phyloP scores from a whole-genome alignment of 73 alveolate species.

The Diophrys appendiculata region DNA sequence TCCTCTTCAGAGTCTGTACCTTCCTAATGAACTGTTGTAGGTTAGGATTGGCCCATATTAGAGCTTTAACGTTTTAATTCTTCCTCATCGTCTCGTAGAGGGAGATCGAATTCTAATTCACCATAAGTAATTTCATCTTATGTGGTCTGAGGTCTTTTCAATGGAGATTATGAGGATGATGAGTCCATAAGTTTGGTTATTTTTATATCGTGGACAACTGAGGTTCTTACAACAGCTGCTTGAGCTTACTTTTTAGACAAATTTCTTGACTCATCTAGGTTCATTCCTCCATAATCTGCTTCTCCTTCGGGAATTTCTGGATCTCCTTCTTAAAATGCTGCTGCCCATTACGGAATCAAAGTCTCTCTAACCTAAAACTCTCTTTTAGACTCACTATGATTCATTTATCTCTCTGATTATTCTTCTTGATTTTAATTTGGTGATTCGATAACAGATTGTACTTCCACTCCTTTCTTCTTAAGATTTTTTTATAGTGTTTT shows the following conservation, averaged over 20 bases:
- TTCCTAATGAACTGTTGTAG: too few species aligned
- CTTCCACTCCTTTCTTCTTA: not conserved
- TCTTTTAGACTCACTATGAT: not conserved
- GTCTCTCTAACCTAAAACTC: conserved; percentile 5
- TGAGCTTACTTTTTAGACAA: not conserved
- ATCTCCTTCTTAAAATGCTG: not conserved
- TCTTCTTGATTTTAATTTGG: not conserved
- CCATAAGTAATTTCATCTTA: not conserved
- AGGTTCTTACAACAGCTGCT: not conserved
- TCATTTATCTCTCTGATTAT: not conserved
- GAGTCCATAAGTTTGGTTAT: not conserved
- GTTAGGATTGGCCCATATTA: too few species aligned
- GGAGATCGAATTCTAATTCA: not conserved
- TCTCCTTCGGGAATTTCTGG: not conserved
- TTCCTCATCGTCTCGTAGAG: not conserved
- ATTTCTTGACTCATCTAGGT: not conserved
- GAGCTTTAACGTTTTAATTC: too few species aligned
- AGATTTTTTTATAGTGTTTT: not conserved
- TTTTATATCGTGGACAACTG: not conserved
- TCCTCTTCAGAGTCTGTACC: too few species aligned
- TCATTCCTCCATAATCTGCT: not conserved
- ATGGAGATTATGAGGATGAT: too few species aligned
- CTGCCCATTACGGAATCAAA: conserved; percentile 4
- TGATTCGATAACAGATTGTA: not conserved
- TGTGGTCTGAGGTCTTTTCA: too few species aligned